Percentiles rank a stretch among this genome's conserved stretches.
Evolutionary conservation across 176 grass and related monocot species (phyloP).

Genomic region (Pontederia paniculata): DNA sequence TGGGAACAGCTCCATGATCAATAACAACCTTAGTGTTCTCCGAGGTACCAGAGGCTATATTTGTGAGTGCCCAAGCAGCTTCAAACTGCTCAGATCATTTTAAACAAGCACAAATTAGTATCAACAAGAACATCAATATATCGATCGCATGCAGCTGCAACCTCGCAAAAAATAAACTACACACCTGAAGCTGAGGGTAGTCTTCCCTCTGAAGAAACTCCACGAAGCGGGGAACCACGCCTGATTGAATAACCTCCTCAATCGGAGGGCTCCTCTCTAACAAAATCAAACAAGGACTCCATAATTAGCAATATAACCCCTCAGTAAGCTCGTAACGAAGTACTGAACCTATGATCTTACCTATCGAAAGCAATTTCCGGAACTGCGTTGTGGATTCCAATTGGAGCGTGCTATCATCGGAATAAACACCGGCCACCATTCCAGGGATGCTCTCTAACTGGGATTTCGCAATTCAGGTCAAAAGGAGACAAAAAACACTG

Average conservation of each 20-base stretch:
- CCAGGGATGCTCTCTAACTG: conserved; percentile 84
- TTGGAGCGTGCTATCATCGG: conserved; percentile 49
- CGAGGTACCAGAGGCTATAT: conserved; percentile 88
- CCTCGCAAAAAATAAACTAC: background rate
- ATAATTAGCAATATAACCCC: conserved; percentile 5
- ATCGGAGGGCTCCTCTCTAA: conserved; percentile 81
- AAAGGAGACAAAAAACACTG: too few relatives aligned
- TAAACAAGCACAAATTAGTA: background rate
- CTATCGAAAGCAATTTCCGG: conserved; percentile 79
- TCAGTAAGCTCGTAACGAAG: background rate
- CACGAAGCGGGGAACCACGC: conserved; percentile 77
- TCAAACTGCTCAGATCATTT: conserved; percentile 53
- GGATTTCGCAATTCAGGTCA: conserved; percentile 9
- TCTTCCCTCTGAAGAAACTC: conserved; percentile 80
- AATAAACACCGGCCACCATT: conserved; percentile 80
- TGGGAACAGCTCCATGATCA: conserved; percentile 67
- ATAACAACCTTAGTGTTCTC: conserved; percentile 89
- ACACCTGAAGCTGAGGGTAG: conserved; percentile 83
- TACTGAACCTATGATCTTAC: conserved; percentile 7
- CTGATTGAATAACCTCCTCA: conserved; percentile 78
- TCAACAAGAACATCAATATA: background rate
- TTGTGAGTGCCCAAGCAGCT: conserved; percentile 89
- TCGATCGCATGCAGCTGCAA: background rate
- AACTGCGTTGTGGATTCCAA: conserved; percentile 84
- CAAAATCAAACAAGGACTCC: background rate